Percentiles rank a stretch among this genome's conserved stretches.
Conservation (phyloP, 768 basidiomycete genomes). For the Naematelia encephala region DNA sequence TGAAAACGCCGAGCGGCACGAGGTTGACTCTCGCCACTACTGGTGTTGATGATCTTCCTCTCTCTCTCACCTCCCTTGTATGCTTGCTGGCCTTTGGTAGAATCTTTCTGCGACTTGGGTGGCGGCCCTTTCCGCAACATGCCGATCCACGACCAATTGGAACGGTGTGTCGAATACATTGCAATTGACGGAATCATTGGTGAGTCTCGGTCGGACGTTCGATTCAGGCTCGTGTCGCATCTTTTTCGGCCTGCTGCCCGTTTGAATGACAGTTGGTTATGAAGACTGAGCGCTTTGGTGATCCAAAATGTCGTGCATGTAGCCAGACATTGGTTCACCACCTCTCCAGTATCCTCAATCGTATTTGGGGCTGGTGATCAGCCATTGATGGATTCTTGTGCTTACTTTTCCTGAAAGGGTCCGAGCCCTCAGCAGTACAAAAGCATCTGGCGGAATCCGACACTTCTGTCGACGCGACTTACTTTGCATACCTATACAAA, state of each 20-base stretch:
- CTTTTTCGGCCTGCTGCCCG: neutral
- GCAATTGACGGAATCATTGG: slow-evolving; percentile 38
- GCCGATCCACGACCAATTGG: slow-evolving; percentile 42
- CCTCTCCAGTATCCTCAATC: neutral
- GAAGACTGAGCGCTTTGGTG: too few relatives aligned
- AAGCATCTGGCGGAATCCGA: slow-evolving; percentile 28
- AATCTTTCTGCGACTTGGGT: neutral
- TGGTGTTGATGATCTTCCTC: neutral
- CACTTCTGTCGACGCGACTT: slow-evolving; percentile 26
- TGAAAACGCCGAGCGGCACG: too few relatives aligned
- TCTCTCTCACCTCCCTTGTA: neutral
- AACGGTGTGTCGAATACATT: slow-evolving; percentile 39
- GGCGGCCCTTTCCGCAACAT: slow-evolving; percentile 13
- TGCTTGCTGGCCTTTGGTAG: neutral
- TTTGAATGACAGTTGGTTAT: too few relatives aligned
- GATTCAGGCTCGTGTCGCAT: slow-evolving; percentile 15
- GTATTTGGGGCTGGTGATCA: neutral
- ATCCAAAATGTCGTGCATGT: too few relatives aligned
- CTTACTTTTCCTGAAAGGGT: slow-evolving; percentile 18
- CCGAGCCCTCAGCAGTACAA: slow-evolving; percentile 25
- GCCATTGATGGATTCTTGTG: neutral
- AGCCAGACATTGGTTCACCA: too few relatives aligned
- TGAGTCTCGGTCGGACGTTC: slow-evolving; percentile 35
- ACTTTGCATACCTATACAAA: slow-evolving; percentile 37
- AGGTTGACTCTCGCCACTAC: neutral